These are phyloP conservation scores for Fistulina hepatica DNA, from an alignment of 1,284 basidiomycete genomes.

Conservation along the genomic window DNA sequence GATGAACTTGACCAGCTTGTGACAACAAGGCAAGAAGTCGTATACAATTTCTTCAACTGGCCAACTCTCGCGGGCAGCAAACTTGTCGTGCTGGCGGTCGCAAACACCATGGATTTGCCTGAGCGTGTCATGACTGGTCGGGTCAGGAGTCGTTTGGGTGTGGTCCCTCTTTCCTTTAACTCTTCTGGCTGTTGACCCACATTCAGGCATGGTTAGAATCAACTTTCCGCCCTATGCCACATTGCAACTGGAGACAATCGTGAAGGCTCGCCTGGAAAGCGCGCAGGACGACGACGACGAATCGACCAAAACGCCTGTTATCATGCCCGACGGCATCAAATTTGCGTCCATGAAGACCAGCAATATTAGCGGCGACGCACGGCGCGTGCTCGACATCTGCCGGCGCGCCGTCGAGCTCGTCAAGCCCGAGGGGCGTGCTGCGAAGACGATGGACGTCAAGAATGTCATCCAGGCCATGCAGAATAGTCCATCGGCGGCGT, in stretches of 20 bases:
- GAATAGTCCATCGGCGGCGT: slow-evolving; percentile 80
- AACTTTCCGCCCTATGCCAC: slow-evolving; percentile 91
- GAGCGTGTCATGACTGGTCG: slow-evolving; percentile 89
- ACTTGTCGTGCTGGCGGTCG: slow-evolving; percentile 92
- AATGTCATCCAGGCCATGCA: slow-evolving; percentile 85
- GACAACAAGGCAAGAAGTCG: slow-evolving; percentile 93
- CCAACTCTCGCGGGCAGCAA: slow-evolving; percentile 81
- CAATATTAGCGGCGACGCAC: slow-evolving; percentile 89
- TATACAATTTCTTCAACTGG: slow-evolving; percentile 99
- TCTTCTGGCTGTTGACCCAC: background rate
- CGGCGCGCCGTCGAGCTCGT: slow-evolving; percentile 81
- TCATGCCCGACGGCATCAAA: slow-evolving; percentile 73
- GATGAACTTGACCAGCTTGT: slow-evolving; percentile 97
- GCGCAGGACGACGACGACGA: slow-evolving; percentile 40
- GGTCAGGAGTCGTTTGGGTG: slow-evolving; percentile 86
- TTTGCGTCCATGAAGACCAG: slow-evolving; percentile 89
- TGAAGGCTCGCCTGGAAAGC: slow-evolving; percentile 64
- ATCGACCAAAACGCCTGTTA: slow-evolving; percentile 19
- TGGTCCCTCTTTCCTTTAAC: slow-evolving; percentile 15
- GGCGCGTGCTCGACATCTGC: slow-evolving; percentile 90
- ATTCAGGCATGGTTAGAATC: slow-evolving; percentile 83
- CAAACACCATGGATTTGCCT: slow-evolving; percentile 97
- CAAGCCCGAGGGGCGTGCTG: slow-evolving; percentile 38
- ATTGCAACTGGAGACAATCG: slow-evolving; percentile 76
- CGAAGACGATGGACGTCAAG: slow-evolving; percentile 66